Percentiles rank a stretch among this genome's conserved stretches.
phyloP scores from a whole-genome alignment of 2,329 filamentous ascomycete species.

The Chrysosporium queenslandicum region DNA sequence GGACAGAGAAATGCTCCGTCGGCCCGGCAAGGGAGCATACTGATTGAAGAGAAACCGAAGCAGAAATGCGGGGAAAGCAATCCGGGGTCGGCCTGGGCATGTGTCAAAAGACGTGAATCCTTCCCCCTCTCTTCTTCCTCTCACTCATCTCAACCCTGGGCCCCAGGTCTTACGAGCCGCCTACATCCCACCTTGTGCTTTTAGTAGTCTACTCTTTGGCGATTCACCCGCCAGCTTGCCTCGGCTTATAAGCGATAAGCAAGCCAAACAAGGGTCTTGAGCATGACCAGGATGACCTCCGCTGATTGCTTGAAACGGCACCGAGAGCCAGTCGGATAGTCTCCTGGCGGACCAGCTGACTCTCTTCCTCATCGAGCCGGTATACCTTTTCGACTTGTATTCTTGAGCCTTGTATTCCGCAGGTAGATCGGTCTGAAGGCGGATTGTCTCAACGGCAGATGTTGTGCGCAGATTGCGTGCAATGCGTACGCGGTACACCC shows the following conservation, averaged over 20 bases:
- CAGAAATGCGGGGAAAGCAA: constrained; percentile 3
- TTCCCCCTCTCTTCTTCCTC: no score
- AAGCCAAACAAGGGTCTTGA: background rate
- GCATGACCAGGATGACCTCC: background rate
- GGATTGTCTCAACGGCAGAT: background rate
- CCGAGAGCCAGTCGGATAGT: background rate
- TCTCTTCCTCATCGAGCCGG: background rate
- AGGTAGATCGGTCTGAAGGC: background rate
- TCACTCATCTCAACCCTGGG: background rate
- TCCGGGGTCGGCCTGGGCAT: background rate
- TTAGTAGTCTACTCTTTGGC: background rate
- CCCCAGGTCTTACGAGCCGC: background rate
- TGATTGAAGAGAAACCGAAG: background rate
- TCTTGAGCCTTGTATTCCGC: background rate
- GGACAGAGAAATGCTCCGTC: background rate
- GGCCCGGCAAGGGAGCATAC: background rate
- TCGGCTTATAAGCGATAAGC: constrained; percentile 5
- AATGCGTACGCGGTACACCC: background rate
- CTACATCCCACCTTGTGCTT: background rate
- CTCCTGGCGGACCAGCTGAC: background rate
- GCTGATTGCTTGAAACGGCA: background rate
- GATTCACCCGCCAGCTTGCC: background rate
- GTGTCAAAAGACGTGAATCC: no score
- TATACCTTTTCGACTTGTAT: background rate
- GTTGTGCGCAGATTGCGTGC: background rate